Conservation (phyloP, 75 land plant species). For the Picea glauca region DNA sequence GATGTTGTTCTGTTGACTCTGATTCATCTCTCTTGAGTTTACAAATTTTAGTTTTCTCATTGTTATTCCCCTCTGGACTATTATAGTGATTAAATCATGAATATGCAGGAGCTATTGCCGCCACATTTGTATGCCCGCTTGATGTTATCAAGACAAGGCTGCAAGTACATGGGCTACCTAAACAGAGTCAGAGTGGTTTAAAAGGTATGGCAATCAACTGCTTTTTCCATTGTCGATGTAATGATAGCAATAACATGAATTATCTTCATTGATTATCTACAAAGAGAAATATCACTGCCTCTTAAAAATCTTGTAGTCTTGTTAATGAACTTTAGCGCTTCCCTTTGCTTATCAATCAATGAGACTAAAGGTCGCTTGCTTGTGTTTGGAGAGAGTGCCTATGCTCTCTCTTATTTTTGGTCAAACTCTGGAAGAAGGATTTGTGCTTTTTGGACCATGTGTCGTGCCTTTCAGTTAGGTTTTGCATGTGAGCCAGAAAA, state of each 20-base stretch:
- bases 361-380: not conserved
- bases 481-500: not conserved
- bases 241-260: not conserved
- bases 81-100: slow-evolving; percentile 1
- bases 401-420: not conserved
- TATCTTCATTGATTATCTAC: not conserved
- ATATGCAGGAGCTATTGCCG: slow-evolving; percentile 91
- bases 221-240: not conserved
- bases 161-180: slow-evolving; percentile 77
- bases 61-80: not conserved
- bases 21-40: not conserved
- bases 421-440: not conserved
- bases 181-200: slow-evolving; percentile 21
- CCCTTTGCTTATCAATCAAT: not conserved
- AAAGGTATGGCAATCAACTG: slow-evolving; percentile 30
- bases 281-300: not conserved
- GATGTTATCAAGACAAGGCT: slow-evolving; percentile 98
- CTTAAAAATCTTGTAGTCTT: not conserved
- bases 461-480: not conserved
- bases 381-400: not conserved
- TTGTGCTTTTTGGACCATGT: not conserved
- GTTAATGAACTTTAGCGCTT: not conserved
- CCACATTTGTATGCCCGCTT: slow-evolving; percentile 96
- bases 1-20: not conserved
- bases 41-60: not conserved